phyloP scores from a whole-genome alignment of 176 grass and related monocot genomes.

The Rhynchospora tenuis region DNA sequence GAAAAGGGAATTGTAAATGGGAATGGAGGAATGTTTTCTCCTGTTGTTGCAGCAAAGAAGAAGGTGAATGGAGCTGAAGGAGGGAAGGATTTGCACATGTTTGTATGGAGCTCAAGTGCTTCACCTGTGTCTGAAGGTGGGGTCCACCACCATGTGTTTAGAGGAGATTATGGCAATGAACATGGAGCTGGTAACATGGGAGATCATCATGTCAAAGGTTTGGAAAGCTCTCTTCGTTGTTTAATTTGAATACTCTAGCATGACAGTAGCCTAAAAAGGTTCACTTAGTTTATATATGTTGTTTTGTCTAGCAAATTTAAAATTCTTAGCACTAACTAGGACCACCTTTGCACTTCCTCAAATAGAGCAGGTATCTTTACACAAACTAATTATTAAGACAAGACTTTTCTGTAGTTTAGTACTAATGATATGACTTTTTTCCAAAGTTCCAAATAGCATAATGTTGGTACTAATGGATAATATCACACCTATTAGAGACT shows the following conservation, averaged over 20 bases:
- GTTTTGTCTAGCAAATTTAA: neutral
- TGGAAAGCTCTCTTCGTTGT: neutral
- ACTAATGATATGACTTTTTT: neutral
- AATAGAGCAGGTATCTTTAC: neutral
- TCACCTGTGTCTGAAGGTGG: constrained; percentile 39
- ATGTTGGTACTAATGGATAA: neutral
- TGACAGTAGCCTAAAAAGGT: neutral
- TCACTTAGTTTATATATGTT: neutral
- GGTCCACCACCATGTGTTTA: constrained; percentile 45
- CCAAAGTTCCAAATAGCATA: neutral
- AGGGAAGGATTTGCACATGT: constrained; percentile 76
- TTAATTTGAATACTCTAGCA: neutral
- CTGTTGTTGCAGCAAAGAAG: constrained; percentile 33
- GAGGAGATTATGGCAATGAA: constrained; percentile 17
- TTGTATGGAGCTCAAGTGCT: constrained; percentile 68
- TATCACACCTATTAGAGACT: neutral
- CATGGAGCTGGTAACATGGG: constrained; percentile 34
- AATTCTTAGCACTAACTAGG: neutral
- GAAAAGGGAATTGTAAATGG: constrained; percentile 39
- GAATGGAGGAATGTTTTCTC: constrained; percentile 26
- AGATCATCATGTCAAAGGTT: constrained; percentile 66
- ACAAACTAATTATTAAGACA: neutral
- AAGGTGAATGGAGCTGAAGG: constrained; percentile 31
- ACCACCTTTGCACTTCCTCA: neutral
- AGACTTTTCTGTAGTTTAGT: neutral